Evolutionary conservation across 441 rosid genomes (phyloP).

Genomic region (Populus hybrid): DNA sequence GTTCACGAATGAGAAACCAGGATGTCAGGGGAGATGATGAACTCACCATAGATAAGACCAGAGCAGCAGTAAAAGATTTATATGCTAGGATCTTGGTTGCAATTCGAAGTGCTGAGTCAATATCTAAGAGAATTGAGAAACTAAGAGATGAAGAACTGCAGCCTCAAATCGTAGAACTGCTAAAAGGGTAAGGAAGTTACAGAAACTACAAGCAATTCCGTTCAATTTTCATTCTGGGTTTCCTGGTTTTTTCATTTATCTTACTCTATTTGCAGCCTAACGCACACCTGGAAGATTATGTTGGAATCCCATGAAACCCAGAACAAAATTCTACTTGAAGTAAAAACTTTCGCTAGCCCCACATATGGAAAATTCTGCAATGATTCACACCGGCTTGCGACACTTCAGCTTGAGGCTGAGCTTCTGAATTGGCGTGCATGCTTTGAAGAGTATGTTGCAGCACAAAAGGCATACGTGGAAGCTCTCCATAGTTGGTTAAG

Average conservation of each 20-base stretch:
- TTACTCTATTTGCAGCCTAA: conserved; percentile 49
- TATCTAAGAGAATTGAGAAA: conserved; percentile 74
- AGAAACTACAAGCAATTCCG: neutral
- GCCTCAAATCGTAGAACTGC: conserved; percentile 75
- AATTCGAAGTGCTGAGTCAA: conserved; percentile 76
- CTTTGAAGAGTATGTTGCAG: conserved; percentile 54
- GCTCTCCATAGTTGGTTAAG: conserved; percentile 79
- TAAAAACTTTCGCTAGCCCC: conserved; percentile 56
- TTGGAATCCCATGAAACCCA: conserved; percentile 74
- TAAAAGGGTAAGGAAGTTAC: conserved; percentile 64
- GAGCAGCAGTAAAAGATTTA: conserved; percentile 71
- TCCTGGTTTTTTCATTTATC: conserved; percentile 18
- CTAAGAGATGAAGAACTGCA: conserved; percentile 79
- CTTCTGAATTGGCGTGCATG: conserved; percentile 75
- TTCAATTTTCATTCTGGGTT: conserved; percentile 7
- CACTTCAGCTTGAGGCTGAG: conserved; percentile 89
- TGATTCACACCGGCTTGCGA: conserved; percentile 81
- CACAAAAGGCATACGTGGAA: conserved; percentile 71
- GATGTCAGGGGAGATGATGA: conserved; percentile 67
- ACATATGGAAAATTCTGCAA: conserved; percentile 61
- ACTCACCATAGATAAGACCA: conserved; percentile 53
- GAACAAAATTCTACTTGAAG: conserved; percentile 66
- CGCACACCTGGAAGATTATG: conserved; percentile 65
- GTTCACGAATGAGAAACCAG: conserved; percentile 55
- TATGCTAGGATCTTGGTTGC: conserved; percentile 82